Conservation (phyloP, 2,329 filamentous ascomycete species). For the Davidsoniella eucalypti region DNA sequence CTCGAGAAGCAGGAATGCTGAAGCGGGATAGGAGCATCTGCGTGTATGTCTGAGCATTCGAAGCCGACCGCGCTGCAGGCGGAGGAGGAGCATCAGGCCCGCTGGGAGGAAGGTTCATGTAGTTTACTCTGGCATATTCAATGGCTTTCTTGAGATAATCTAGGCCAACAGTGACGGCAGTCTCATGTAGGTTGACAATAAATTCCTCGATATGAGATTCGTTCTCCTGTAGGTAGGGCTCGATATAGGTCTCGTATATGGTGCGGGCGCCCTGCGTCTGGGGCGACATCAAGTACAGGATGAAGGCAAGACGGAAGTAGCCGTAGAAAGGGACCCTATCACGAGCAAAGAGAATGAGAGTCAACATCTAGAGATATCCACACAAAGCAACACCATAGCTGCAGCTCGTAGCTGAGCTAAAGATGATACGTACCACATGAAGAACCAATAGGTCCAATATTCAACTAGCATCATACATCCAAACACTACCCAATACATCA, state of each 20-base stretch:
- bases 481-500: constrained; percentile 97
- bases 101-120: constrained; percentile 59
- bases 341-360: not conserved
- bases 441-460: constrained; percentile 73
- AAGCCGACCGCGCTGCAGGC: constrained; percentile 24
- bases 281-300: constrained; percentile 90
- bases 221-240: constrained; percentile 77
- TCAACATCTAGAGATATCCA: not conserved
- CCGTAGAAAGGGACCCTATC: constrained; percentile 77
- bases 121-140: constrained; percentile 54
- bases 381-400: not conserved
- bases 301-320: constrained; percentile 71
- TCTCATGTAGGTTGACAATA: constrained; percentile 67
- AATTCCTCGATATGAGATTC: constrained; percentile 80
- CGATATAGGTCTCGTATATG: constrained; percentile 70
- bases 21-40: constrained; percentile 74
- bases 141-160: constrained; percentile 56
- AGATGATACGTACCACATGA: constrained; percentile 46
- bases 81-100: constrained; percentile 22
- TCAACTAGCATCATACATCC: constrained; percentile 68
- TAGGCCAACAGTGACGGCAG: constrained; percentile 59
- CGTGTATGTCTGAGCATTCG: constrained; percentile 46
- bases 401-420: not conserved
- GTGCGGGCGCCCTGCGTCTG: constrained; percentile 85
- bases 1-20: constrained; percentile 48